A percentile compares a stretch with the other conserved stretches of the same genome.
Evolutionary conservation across 2,329 filamentous ascomycete genomes (phyloP).

Genomic region (Hortaea werneckii): DNA sequence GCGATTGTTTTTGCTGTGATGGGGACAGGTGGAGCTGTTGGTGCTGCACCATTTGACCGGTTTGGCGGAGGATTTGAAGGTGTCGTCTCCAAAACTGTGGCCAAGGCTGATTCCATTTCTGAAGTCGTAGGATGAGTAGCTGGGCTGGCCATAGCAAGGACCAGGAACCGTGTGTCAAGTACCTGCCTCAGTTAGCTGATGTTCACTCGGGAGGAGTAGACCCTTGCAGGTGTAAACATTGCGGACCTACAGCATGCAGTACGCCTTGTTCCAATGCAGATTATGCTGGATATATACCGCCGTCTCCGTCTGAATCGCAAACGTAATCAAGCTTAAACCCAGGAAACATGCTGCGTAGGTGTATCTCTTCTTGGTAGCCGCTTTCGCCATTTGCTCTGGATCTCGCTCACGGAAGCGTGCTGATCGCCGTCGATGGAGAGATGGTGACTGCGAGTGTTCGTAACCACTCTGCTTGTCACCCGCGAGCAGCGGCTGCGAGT

Average conservation of each 20-base stretch:
- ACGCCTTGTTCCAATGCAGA: conserved; percentile 93
- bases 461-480: conserved; percentile 30
- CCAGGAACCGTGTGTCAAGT: conserved; percentile 94
- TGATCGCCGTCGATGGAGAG: conserved; percentile 50
- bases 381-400: conserved; percentile 51
- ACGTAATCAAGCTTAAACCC: conserved; percentile 70
- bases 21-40: conserved; percentile 58
- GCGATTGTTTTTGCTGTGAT: conserved; percentile 37
- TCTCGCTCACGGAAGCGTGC: conserved; percentile 60
- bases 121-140: conserved; percentile 66
- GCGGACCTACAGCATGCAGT: conserved; percentile 75
- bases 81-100: conserved; percentile 73
- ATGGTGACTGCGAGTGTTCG: conserved; percentile 26
- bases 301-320: conserved; percentile 90
- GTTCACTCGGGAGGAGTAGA: too few relatives aligned
- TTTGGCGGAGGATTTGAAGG: conserved; percentile 51
- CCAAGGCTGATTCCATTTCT: conserved; percentile 73
- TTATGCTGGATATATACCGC: conserved; percentile 90
- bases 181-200: conserved; percentile 31
- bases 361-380: conserved; percentile 70
- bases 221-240: neutral
- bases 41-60: conserved; percentile 76
- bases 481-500: conserved; percentile 41
- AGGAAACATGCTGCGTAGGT: conserved; percentile 79
- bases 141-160: conserved; percentile 77